Evolutionary conservation across 177 flowering plant species (phyloP).

Genomic region (Vitis hybrid): DNA sequence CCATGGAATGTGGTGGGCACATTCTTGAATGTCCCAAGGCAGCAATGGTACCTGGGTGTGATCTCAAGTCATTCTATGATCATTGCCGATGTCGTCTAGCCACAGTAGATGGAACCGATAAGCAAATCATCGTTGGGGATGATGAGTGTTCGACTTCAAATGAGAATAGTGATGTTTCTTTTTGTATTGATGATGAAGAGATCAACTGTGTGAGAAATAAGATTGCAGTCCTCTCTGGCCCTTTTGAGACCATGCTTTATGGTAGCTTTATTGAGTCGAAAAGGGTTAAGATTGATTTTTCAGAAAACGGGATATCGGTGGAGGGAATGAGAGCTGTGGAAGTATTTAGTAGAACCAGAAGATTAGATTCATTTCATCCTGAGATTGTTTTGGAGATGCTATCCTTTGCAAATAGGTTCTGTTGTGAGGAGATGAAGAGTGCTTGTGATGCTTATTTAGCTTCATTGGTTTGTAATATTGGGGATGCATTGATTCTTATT

Average conservation of each 20-base stretch:
- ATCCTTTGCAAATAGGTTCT: constrained; percentile 60
- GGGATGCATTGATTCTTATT: constrained; percentile 56
- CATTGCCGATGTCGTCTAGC: constrained; percentile 36
- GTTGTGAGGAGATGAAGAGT: constrained; percentile 71
- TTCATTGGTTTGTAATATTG: constrained; percentile 41
- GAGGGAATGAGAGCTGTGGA: constrained; percentile 65
- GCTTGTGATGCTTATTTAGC: constrained; percentile 67
- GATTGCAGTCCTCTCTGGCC: constrained; percentile 60
- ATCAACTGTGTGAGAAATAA: constrained; percentile 45
- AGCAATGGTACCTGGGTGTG: constrained; percentile 40
- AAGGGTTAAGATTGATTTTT: constrained; percentile 51
- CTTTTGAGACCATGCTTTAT: constrained; percentile 61
- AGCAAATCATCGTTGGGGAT: not conserved
- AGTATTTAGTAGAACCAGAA: constrained; percentile 53
- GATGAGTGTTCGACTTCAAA: constrained; percentile 37
- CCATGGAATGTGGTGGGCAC: constrained; percentile 45
- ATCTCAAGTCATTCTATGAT: constrained; percentile 35
- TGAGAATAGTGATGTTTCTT: constrained; percentile 45
- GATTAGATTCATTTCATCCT: constrained; percentile 42
- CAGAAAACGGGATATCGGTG: constrained; percentile 52
- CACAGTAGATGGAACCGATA: not conserved
- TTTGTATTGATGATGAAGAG: constrained; percentile 58
- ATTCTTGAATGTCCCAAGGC: constrained; percentile 47
- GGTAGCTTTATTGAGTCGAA: constrained; percentile 62
- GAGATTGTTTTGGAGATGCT: constrained; percentile 66